Base-by-base conservation (phyloP, 2,329 filamentous ascomycete species). In the Lasiodiplodia sp. region DNA sequence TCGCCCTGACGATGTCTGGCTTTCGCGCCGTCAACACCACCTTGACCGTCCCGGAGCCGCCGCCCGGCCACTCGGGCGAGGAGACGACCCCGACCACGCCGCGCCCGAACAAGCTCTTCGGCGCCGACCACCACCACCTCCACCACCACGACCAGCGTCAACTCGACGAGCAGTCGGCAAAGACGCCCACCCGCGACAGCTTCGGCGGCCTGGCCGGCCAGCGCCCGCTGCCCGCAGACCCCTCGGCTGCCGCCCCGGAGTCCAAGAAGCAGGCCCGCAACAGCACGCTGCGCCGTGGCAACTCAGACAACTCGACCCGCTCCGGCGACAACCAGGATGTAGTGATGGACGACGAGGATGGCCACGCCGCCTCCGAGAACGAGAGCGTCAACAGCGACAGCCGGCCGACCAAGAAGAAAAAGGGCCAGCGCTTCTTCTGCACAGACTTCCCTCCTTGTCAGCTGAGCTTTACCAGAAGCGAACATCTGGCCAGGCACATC, bases 341-440 rank as follows among this genome's bases (percentile, higher is more conserved):
- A 28, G 90, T 93, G 69, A 92, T 94, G 87, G 91, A 91, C 21
- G 91, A 91, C 12, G 92, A 93, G 68, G 90, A 86, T 64, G 91
- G 92, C 28, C 74, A 75, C 55, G 82, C 83, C 34, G 83, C 75
- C 2, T 85, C 83, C 11, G 84, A 86, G 73, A 82, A 83, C 64
- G 84, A 85, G 31, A 85, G 83, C 70, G 79, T 79, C 16, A 81
- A 77, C 18, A 83, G 82, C 70, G 84, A 85, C 38, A 92, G 93
- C 70, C 88, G 91, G 71, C 91, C 92, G 10, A 90, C 87, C 65
- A 97, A 96, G 83, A 98, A 97, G 87, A 97, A 97, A 83, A 97
- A 97, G 80, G 93, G 94, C 0, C 94, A 97, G 79, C 89, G 93
- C 56, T 99, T 99, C 80, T 97, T 95, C 80, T 99, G 96, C 82